These are phyloP conservation scores for Geosiphon pyriformis DNA, from an alignment of 192 early-diverging fungal species.

Conservation along the genomic window DNA sequence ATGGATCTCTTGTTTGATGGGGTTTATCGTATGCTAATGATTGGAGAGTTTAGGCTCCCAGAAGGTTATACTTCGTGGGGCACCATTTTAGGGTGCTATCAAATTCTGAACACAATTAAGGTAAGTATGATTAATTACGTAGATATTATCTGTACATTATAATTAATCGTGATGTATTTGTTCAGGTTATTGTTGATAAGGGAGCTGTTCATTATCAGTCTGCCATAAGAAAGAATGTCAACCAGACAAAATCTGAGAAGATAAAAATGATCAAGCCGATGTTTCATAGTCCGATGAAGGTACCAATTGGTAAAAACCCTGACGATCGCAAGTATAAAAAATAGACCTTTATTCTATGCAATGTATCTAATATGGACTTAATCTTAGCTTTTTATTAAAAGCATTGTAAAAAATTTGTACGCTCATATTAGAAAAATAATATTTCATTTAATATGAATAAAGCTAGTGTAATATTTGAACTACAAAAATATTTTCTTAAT, in stretches of 20 bases:
- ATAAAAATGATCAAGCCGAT: conserved; percentile 18
- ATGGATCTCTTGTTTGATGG: conserved; percentile 19
- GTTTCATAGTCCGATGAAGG: conserved; percentile 19
- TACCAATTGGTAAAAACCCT: too few species aligned
- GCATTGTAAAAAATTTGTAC: too few species aligned
- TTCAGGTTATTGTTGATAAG: conserved; percentile 12
- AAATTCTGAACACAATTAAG: conserved; percentile 17
- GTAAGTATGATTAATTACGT: too few species aligned
- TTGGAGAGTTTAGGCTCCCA: conserved; percentile 20
- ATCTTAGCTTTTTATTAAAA: too few species aligned
- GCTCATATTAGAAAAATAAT: too few species aligned
- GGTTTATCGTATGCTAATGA: conserved; percentile 19
- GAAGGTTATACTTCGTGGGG: conserved; percentile 9
- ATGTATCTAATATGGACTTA: too few species aligned
- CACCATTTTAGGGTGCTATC: conserved; percentile 14
- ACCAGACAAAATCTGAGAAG: conserved; percentile 3
- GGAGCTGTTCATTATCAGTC: conserved; percentile 1
- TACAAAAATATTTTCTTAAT: too few species aligned
- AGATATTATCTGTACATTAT: conserved; percentile 1
- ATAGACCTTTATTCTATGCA: too few species aligned
- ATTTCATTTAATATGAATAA: too few species aligned
- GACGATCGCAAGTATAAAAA: too few species aligned
- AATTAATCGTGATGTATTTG: neutral
- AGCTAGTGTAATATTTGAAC: too few species aligned
- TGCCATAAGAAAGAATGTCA: conserved; percentile 4